These are phyloP conservation scores for Xylaria sp. DNA, from an alignment of 2,329 filamentous ascomycete species.

Conservation along the genomic window DNA sequence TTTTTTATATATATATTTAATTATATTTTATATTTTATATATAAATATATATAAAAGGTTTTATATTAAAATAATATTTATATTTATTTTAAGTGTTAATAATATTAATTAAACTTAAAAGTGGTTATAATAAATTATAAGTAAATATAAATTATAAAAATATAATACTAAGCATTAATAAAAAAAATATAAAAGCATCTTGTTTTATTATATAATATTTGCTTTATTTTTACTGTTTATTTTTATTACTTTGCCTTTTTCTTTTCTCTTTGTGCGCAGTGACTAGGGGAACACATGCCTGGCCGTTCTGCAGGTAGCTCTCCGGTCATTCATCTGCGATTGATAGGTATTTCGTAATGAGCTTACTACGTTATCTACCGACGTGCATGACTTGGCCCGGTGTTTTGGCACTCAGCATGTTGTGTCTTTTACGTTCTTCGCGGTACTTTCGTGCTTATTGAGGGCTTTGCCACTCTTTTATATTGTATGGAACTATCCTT, in stretches of 20 bases:
- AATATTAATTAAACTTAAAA: too few relatives aligned
- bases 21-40: too few relatives aligned
- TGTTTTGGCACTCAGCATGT: not conserved
- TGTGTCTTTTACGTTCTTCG: not conserved
- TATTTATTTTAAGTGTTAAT: not conserved
- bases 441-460: not conserved
- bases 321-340: not conserved
- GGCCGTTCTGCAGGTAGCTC: not conserved
- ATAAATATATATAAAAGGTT: too few relatives aligned
- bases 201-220: not conserved
- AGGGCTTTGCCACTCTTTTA: not conserved
- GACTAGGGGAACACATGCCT: not conserved
- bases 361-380: constrained; percentile 5
- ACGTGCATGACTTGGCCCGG: not conserved
- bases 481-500: not conserved
- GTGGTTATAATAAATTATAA: too few relatives aligned
- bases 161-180: too few relatives aligned
- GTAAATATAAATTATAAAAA: too few relatives aligned
- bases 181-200: not conserved
- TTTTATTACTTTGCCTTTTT: not conserved
- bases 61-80: not conserved
- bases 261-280: not conserved
- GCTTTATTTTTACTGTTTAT: not conserved
- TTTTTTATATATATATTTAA: too few relatives aligned
- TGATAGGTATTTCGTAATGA: not conserved